These are phyloP conservation scores for Rhodomyrtus tomentosa DNA, from an alignment of 345 rosid genomes.

Conservation along the genomic window DNA sequence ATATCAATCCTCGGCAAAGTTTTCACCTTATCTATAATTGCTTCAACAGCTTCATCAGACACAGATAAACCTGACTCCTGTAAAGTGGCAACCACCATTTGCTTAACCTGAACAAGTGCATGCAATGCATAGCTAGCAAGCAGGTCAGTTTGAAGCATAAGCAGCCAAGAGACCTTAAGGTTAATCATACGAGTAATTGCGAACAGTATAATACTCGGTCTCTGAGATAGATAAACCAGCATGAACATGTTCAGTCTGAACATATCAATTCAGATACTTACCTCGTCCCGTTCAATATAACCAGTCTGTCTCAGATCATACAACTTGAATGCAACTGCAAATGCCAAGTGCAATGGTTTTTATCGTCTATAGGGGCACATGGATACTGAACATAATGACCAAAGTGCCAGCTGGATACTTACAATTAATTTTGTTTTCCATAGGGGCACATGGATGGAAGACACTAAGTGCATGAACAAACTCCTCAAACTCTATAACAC, in stretches of 20 bases:
- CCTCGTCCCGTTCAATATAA: slow-evolving; percentile 83
- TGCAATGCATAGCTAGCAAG: background rate
- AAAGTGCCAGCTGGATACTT: slow-evolving; percentile 1
- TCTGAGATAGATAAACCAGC: background rate
- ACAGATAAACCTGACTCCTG: slow-evolving; percentile 86
- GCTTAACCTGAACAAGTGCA: slow-evolving; percentile 36
- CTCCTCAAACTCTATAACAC: slow-evolving; percentile 75
- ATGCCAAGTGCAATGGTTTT: background rate
- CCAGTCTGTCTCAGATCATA: slow-evolving; percentile 93
- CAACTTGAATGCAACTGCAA: slow-evolving; percentile 84
- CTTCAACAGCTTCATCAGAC: slow-evolving; percentile 68
- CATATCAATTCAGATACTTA: slow-evolving; percentile 5
- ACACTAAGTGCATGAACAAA: slow-evolving; percentile 82
- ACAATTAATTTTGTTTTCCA: slow-evolving; percentile 82
- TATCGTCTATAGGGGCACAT: background rate
- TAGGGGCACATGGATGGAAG: slow-evolving; percentile 82
- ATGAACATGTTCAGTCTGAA: background rate
- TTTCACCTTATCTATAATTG: slow-evolving; percentile 71
- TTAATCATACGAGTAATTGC: background rate
- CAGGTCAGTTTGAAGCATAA: background rate
- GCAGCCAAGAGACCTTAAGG: background rate
- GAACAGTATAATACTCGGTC: background rate
- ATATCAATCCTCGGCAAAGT: background rate
- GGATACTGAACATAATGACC: background rate
- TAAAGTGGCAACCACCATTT: slow-evolving; percentile 92